Evolutionary conservation across 2,329 filamentous ascomycete species (phyloP).

Genomic region (Colletotrichum liaoningense): DNA sequence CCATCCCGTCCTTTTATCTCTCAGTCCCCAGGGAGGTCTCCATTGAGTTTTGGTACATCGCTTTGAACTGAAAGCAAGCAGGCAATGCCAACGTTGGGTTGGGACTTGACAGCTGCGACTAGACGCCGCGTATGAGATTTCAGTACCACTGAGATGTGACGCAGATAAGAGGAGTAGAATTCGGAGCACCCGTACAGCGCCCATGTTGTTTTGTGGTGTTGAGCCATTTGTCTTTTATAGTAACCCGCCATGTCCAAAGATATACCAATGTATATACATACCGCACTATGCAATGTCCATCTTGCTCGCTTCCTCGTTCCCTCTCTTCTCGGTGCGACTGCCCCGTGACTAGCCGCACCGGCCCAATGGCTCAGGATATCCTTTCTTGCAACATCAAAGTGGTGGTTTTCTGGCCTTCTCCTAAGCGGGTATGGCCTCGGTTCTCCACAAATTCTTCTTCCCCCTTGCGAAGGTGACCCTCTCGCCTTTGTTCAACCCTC

Average conservation of each 20-base stretch:
- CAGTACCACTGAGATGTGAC: no score
- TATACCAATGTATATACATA: not conserved
- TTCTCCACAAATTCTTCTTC: not conserved
- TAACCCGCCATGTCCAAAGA: not conserved
- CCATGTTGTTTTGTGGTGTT: not conserved
- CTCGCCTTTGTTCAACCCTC: no score
- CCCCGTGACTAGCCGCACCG: not conserved
- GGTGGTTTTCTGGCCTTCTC: not conserved
- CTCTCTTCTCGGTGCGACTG: not conserved
- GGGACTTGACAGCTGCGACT: no score
- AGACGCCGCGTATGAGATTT: no score
- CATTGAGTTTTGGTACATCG: no score
- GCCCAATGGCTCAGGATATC: not conserved
- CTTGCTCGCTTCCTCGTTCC: not conserved
- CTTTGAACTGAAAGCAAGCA: no score
- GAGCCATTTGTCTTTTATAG: not conserved
- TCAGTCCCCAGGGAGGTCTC: no score
- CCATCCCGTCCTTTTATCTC: no score
- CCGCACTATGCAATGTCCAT: not conserved
- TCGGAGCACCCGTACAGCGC: no score
- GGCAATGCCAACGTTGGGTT: no score
- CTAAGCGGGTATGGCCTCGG: not conserved
- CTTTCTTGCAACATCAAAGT: not conserved
- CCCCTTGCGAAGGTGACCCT: no score
- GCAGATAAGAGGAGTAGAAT: not conserved